Base-by-base conservation (phyloP, 805 yeast genomes). In the Dipodascopsis uninucleata region DNA sequence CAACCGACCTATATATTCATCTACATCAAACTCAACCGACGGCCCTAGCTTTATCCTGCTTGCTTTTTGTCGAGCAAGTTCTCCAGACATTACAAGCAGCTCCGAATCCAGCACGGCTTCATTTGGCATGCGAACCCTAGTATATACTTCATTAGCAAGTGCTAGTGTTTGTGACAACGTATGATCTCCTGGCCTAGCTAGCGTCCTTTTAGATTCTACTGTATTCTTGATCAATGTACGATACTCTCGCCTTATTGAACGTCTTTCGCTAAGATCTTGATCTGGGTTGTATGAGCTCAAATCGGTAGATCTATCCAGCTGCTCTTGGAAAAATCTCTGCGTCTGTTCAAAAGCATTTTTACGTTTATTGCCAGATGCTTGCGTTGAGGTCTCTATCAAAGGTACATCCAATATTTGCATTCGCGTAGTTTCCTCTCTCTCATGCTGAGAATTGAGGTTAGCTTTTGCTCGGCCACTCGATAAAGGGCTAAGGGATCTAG, bases 91-190 rank as follows among this genome's bases (percentile, higher is more conserved):
- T 2, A 41, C 53, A 28, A 48, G 42, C 16, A 50, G 16, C 18
- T 39, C 41, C 32, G 55, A 50, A 35, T 50, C 55, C 38, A 48
- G 41, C 12, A 48, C 55, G 4, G 50, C 50, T 23, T 50, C 55
- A 20, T 50, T 47, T 1, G 55, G 53, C 26, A 37, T 43, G 18
- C 39, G 33, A 10, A 50, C 55, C 9, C 33, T 32, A 14, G 21
- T 39, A 28, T 50, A 50, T 12, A 50, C 34, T 21, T 33, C 34
- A 29, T 50, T 43, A 16, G 55, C 44, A 20, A 34, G 24, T 7
- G 28, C 24, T 12, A 49, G 28, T 16, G 43, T 41, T 10, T 20
- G 24, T n/a, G 36, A 23, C 7, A 49, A 31, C 9, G 46, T 41
- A 16, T 34, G 21, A 38, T 41, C 42, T 7, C 40, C 25, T 10